Evolutionary conservation across 2,329 filamentous ascomycete genomes (phyloP).

Genomic region (Immersiporthe knoxdaviesiana): DNA sequence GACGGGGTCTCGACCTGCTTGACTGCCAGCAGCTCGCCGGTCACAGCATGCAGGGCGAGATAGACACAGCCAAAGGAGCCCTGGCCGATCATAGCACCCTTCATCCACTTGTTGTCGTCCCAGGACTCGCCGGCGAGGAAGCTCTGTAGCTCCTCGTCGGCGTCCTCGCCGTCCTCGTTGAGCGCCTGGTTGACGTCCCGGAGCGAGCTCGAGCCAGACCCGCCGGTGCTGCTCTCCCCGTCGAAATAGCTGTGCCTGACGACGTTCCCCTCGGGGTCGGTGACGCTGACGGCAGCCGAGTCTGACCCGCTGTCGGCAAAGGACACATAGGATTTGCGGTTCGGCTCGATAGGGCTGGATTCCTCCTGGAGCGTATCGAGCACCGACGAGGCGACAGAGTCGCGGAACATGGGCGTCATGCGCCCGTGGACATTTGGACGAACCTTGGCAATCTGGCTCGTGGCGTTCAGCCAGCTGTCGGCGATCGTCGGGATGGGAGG

Average conservation of each 20-base stretch:
- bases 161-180: constrained; percentile 88
- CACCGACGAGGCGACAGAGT: constrained; percentile 86
- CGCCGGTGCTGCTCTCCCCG: constrained; percentile 66
- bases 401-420: constrained; percentile 69
- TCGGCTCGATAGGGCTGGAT: constrained; percentile 76
- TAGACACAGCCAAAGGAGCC: constrained; percentile 97
- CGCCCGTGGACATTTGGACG: constrained; percentile 49
- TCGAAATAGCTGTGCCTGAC: constrained; percentile 82
- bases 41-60: constrained; percentile 91
- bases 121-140: constrained; percentile 93
- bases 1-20: constrained; percentile 95
- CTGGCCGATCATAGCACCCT: constrained; percentile 94
- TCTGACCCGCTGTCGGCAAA: constrained; percentile 78
- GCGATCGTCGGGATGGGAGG: constrained; percentile 95
- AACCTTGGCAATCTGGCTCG: constrained; percentile 56
- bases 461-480: constrained; percentile 81
- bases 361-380: constrained; percentile 92
- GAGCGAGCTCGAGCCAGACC: constrained; percentile 69
- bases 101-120: constrained; percentile 99
- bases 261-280: constrained; percentile 74
- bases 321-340: constrained; percentile 95
- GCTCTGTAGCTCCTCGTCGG: constrained; percentile 84
- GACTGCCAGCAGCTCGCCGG: constrained; percentile 94
- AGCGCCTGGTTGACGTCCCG: constrained; percentile 85
- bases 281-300: constrained; percentile 69